Conservation (phyloP, 305 asterid genomes). For the Solanum chacoense region DNA sequence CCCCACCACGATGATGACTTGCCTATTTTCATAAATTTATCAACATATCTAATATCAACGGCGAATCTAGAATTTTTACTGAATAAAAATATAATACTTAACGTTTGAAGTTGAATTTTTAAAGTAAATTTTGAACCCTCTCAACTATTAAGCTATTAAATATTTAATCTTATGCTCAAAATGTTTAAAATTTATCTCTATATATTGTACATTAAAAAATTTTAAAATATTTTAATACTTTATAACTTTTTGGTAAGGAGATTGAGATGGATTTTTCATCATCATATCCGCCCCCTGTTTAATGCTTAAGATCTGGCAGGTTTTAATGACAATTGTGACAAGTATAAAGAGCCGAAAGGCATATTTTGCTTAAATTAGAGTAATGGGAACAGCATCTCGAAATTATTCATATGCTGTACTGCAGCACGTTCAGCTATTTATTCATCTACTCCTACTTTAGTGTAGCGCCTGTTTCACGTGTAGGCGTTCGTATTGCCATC, state of each 20-base stretch:
- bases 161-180: too few species aligned
- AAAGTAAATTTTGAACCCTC: background rate
- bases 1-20: background rate
- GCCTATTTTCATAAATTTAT: background rate
- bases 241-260: background rate
- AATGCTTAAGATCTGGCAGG: background rate
- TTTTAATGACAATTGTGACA: background rate
- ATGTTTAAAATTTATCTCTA: too few species aligned
- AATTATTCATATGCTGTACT: background rate
- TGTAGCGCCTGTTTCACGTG: background rate
- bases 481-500: background rate
- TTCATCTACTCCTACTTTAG: background rate
- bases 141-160: background rate
- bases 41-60: too few species aligned
- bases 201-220: too few species aligned
- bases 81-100: too few species aligned
- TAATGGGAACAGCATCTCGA: background rate
- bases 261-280: background rate
- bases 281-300: background rate
- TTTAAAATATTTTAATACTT: too few species aligned
- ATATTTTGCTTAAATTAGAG: background rate
- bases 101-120: too few species aligned
- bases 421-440: background rate
- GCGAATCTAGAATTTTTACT: too few species aligned
- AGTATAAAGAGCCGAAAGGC: background rate